Conservation (phyloP, 176 grass and related monocot genomes). For the Cymbopogon citratus region DNA sequence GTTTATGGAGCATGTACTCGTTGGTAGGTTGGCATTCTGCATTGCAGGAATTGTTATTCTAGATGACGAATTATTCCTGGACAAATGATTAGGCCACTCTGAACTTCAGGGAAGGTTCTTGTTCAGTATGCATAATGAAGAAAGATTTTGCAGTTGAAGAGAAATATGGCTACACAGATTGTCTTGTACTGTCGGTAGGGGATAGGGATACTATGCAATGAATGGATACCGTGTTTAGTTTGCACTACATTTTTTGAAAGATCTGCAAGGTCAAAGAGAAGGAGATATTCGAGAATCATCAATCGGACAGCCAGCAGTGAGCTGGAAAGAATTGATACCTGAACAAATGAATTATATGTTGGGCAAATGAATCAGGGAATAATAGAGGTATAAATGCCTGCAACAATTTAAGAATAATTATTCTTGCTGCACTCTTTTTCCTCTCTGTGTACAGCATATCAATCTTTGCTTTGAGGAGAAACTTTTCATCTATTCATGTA, state of each 20-base stretch:
- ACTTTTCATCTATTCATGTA: not conserved
- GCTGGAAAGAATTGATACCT: conserved; percentile 16
- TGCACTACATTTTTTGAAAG: conserved; percentile 1
- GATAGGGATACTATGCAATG: not conserved
- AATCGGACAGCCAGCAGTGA: conserved; percentile 16
- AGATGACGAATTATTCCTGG: not conserved
- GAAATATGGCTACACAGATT: conserved; percentile 9
- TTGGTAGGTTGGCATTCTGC: conserved; percentile 24
- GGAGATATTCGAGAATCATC: conserved; percentile 27
- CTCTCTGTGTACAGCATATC: not conserved
- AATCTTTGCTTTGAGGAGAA: not conserved
- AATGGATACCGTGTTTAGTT: not conserved
- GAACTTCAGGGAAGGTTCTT: conserved; percentile 43
- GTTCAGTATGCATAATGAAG: conserved; percentile 16
- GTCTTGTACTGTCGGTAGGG: conserved; percentile 35
- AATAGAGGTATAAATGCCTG: not conserved
- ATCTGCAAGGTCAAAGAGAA: conserved; percentile 26
- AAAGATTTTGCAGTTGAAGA: conserved; percentile 24
- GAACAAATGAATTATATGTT: conserved; percentile 11
- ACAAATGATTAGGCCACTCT: not conserved
- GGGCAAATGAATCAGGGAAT: conserved; percentile 15
- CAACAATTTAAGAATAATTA: not conserved
- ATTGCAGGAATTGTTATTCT: not conserved
- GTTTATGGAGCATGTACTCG: conserved; percentile 29
- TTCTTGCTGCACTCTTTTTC: not conserved